phyloP scores from a whole-genome alignment of 805 yeast species.

The Metschnikowia kofuensis region DNA sequence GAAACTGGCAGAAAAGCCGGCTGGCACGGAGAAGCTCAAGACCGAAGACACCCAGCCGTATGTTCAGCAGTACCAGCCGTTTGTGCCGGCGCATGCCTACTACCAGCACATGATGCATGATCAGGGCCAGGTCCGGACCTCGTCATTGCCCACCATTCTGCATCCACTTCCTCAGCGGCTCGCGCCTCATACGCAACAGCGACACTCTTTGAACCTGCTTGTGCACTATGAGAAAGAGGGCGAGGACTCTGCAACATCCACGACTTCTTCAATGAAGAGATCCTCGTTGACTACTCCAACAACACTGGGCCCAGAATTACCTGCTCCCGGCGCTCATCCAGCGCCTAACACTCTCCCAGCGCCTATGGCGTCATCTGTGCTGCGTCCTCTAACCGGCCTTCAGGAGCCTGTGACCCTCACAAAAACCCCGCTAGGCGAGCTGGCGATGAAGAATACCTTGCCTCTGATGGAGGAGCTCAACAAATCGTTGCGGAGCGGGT shows the following conservation, averaged over 20 bases:
- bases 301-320: too few relatives aligned
- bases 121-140: constrained; percentile 14
- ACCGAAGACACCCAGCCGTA: constrained; percentile 1
- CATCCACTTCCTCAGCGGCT: constrained; percentile 13
- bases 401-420: not conserved
- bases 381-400: not conserved
- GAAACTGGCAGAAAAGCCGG: not conserved
- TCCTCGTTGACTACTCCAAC: too few relatives aligned
- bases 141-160: constrained; percentile 16
- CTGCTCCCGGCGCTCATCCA: too few relatives aligned
- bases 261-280: too few relatives aligned
- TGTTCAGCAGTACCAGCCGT: constrained; percentile 19
- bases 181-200: constrained; percentile 9
- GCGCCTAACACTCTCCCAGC: too few relatives aligned
- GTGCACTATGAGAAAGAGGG: not conserved
- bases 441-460: constrained; percentile 19
- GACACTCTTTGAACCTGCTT: constrained; percentile 11
- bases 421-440: not conserved
- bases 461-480: constrained; percentile 39
- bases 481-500: constrained; percentile 24
- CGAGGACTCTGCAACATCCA: not conserved
- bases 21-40: constrained; percentile 1
- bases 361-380: too few relatives aligned
- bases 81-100: constrained; percentile 13
- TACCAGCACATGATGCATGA: constrained; percentile 16